Evolutionary conservation across 805 yeast genomes (phyloP).

Genomic region (Ogataea trehalophila): DNA sequence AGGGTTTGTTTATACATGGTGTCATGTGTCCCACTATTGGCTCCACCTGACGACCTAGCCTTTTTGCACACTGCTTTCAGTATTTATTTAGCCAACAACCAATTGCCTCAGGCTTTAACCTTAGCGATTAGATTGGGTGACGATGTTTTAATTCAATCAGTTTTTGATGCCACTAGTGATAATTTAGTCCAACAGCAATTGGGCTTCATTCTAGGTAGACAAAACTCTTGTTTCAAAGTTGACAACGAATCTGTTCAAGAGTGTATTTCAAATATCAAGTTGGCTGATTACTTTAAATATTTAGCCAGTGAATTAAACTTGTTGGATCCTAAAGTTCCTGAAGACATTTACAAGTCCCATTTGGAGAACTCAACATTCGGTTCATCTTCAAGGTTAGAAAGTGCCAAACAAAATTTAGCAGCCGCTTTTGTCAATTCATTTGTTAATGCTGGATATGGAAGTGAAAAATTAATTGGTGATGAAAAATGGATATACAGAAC

Average conservation of each 20-base stretch:
- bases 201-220: slow-evolving; percentile 83
- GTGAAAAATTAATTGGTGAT: slow-evolving; percentile 75
- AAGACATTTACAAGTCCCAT: slow-evolving; percentile 89
- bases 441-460: slow-evolving; percentile 85
- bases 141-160: slow-evolving; percentile 68
- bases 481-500: slow-evolving; percentile 85
- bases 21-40: slow-evolving; percentile 91
- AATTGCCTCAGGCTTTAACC: slow-evolving; percentile 84
- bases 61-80: slow-evolving; percentile 85
- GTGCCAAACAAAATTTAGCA: slow-evolving; percentile 93
- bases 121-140: slow-evolving; percentile 88
- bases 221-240: slow-evolving; percentile 73
- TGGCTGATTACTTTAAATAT: slow-evolving; percentile 75
- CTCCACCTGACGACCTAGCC: slow-evolving; percentile 88
- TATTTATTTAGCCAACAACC: slow-evolving; percentile 73
- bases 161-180: slow-evolving; percentile 78
- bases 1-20: slow-evolving; percentile 94
- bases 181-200: slow-evolving; percentile 76
- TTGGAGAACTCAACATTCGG: slow-evolving; percentile 63
- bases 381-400: slow-evolving; percentile 60
- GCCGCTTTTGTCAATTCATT: slow-evolving; percentile 91
- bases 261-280: slow-evolving; percentile 71
- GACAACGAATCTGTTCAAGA: slow-evolving; percentile 75
- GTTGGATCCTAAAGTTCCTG: slow-evolving; percentile 87
- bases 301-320: slow-evolving; percentile 83